These are phyloP conservation scores for Ogataea methanolica DNA, from an alignment of 805 yeast genomes.

Conservation along the genomic window DNA sequence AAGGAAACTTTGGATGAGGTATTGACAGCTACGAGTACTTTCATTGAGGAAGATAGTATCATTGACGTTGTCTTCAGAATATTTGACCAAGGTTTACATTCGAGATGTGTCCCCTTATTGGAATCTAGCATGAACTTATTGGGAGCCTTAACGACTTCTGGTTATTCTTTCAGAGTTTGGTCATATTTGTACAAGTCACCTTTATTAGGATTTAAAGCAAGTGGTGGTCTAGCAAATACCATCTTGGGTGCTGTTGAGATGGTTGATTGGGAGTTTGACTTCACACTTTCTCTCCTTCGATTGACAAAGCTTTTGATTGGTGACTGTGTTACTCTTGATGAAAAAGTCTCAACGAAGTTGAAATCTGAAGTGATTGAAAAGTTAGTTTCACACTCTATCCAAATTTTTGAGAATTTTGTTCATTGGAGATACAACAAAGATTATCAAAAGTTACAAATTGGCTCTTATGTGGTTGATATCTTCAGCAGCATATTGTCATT, in stretches of 20 bases:
- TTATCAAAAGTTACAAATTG: conserved; percentile 58
- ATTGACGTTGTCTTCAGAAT: conserved; percentile 57
- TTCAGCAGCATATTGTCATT: conserved; percentile 51
- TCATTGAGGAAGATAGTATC: conserved; percentile 28
- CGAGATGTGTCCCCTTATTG: conserved; percentile 44
- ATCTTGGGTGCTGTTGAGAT: conserved; percentile 71
- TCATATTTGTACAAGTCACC: conserved; percentile 65
- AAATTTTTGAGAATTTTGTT: conserved; percentile 67
- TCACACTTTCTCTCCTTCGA: conserved; percentile 57
- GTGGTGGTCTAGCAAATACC: conserved; percentile 58
- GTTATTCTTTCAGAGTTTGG: conserved; percentile 72
- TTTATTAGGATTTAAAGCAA: conserved; percentile 55
- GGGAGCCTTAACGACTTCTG: conserved; percentile 36
- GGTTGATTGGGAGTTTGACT: conserved; percentile 59
- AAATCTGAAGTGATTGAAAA: conserved; percentile 54
- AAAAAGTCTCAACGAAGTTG: conserved; percentile 33
- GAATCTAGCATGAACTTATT: conserved; percentile 47
- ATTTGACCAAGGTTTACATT: conserved; percentile 64
- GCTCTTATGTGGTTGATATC: conserved; percentile 46
- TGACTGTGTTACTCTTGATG: conserved; percentile 40
- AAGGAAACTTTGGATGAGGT: conserved; percentile 23
- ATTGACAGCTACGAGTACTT: conserved; percentile 31
- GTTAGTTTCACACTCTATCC: conserved; percentile 52
- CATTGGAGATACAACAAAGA: conserved; percentile 62
- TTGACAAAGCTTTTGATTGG: conserved; percentile 49